These are phyloP conservation scores for Candida easanensis DNA, from an alignment of 805 yeast genomes.

Conservation along the genomic window DNA sequence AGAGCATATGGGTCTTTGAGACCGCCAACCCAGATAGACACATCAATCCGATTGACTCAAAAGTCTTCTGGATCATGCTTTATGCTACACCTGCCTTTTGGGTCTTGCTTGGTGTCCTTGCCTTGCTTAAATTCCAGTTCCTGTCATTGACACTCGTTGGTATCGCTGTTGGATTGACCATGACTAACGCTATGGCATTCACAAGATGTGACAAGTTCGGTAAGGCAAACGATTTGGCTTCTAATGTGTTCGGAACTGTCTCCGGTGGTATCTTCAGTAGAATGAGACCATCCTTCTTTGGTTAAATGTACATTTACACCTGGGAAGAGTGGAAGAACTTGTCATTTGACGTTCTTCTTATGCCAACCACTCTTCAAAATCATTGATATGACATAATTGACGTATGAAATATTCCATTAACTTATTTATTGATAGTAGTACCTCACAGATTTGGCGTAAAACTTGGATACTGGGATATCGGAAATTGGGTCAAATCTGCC, in stretches of 20 bases:
- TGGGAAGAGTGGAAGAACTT: too few relatives aligned
- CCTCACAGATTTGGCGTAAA: too few relatives aligned
- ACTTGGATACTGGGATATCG: too few relatives aligned
- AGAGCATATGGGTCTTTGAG: conserved; percentile 76
- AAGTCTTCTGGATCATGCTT: conserved; percentile 78
- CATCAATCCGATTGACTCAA: conserved; percentile 90
- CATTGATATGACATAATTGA: too few relatives aligned
- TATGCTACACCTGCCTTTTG: conserved; percentile 77
- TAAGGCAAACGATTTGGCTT: conserved; percentile 69
- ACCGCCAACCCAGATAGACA: conserved; percentile 68
- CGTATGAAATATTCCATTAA: too few relatives aligned
- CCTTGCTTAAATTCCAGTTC: conserved; percentile 74
- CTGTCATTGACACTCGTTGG: conserved; percentile 58
- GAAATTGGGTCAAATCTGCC: neutral
- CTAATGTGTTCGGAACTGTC: conserved; percentile 52
- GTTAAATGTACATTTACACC: too few relatives aligned
- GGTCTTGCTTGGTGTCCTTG: conserved; percentile 71
- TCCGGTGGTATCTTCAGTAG: conserved; percentile 45
- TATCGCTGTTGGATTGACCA: conserved; percentile 68
- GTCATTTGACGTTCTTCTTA: too few relatives aligned
- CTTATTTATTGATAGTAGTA: too few relatives aligned
- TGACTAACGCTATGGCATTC: conserved; percentile 86
- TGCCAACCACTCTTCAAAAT: too few relatives aligned
- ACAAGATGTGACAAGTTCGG: conserved; percentile 92
- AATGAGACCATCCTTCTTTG: conserved; percentile 35